phyloP scores from a whole-genome alignment of 2,329 filamentous ascomycete genomes.

The Aspergillus ochraceus region DNA sequence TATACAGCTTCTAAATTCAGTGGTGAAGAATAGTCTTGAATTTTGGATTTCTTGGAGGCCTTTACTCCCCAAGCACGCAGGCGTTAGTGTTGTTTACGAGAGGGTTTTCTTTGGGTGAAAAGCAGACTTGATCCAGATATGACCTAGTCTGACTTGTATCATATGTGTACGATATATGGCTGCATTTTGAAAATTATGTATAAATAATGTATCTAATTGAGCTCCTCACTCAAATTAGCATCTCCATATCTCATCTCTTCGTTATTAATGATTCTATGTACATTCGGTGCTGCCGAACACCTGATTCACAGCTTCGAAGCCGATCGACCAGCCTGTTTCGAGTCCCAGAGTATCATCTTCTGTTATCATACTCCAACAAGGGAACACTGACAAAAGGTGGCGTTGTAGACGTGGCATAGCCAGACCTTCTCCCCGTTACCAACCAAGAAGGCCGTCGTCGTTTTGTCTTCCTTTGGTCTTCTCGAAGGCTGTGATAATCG shows the following conservation, averaged over 20 bases:
- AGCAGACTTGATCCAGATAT: background rate
- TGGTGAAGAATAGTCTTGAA: background rate
- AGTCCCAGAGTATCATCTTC: background rate
- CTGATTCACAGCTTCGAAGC: background rate
- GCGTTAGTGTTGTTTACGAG: constrained; percentile 5
- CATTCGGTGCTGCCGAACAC: background rate
- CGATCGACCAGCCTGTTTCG: background rate
- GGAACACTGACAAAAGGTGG: background rate
- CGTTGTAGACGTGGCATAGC: background rate
- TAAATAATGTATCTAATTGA: constrained; percentile 11
- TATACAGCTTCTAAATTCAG: constrained; percentile 17
- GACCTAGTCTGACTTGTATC: constrained; percentile 9
- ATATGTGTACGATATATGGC: constrained; percentile 19
- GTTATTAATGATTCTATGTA: background rate
- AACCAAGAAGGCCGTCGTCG: background rate
- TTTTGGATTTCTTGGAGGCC: background rate
- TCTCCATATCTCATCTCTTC: constrained; percentile 3
- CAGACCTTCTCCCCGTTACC: background rate
- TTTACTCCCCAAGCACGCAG: background rate
- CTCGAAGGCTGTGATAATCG: background rate
- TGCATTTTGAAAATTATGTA: constrained; percentile 9
- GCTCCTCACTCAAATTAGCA: constrained; percentile 26
- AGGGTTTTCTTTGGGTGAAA: background rate
- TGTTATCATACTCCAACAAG: background rate
- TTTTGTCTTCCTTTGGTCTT: background rate